Evolutionary conservation across 2,329 filamentous ascomycete species (phyloP).

Genomic region (Aspergillus puulaauensis): DNA sequence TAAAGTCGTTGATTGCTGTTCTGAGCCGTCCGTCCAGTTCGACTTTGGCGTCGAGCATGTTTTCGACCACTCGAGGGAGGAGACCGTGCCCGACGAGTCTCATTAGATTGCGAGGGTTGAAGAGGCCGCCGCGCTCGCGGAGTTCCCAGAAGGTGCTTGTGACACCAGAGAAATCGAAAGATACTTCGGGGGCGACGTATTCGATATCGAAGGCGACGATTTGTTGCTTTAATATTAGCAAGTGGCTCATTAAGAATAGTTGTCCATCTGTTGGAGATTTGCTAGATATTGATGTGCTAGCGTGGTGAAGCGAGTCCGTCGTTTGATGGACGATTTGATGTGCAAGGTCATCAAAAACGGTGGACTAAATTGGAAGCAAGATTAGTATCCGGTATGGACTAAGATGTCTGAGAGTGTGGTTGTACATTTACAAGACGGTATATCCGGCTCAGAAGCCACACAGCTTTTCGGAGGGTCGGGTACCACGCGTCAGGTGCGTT

Average conservation of each 20-base stretch:
- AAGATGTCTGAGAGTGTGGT: background rate
- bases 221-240: constrained; percentile 93
- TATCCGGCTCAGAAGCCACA: constrained; percentile 68
- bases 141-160: constrained; percentile 68
- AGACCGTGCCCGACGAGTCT: constrained; percentile 58
- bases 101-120: constrained; percentile 64
- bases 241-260: constrained; percentile 90
- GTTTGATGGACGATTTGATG: constrained; percentile 88
- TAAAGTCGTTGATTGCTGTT: constrained; percentile 66
- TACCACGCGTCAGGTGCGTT: constrained; percentile 63
- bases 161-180: constrained; percentile 65
- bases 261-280: constrained; percentile 72
- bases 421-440: constrained; percentile 67
- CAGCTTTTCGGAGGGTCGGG: constrained; percentile 65
- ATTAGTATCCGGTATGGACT: constrained; percentile 1
- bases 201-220: constrained; percentile 95
- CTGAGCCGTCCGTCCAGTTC: constrained; percentile 64
- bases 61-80: constrained; percentile 66
- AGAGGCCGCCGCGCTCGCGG: constrained; percentile 63
- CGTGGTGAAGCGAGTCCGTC: constrained; percentile 76
- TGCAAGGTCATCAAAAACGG: constrained; percentile 69
- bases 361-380: constrained; percentile 47
- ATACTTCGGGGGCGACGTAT: constrained; percentile 64
- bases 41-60: constrained; percentile 70
- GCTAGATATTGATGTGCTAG: constrained; percentile 68